Conservation (phyloP, 2,329 filamentous ascomycete species). For the Curvularia spicifera region DNA sequence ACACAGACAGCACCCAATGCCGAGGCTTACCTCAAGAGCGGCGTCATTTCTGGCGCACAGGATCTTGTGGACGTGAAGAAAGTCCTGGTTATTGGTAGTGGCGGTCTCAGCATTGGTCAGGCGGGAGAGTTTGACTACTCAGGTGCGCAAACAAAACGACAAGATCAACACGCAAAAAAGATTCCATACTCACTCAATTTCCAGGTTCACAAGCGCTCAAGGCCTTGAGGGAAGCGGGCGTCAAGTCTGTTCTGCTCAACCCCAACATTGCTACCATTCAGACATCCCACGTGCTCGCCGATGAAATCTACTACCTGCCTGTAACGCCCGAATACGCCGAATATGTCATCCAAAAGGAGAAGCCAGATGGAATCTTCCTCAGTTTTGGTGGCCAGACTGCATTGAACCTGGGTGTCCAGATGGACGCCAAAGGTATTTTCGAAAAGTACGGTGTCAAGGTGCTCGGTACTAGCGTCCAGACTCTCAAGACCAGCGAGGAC, state of each 20-base stretch:
- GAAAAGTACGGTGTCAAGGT: constrained; percentile 96
- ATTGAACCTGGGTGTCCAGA: constrained; percentile 94
- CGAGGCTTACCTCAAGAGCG: constrained; percentile 87
- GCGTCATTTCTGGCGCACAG: constrained; percentile 76
- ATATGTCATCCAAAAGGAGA: constrained; percentile 95
- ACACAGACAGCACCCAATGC: constrained; percentile 77
- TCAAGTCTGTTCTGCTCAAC: constrained; percentile 91
- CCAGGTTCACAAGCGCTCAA: constrained; percentile 94
- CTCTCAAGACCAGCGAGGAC: constrained; percentile 92
- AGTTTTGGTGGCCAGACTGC: constrained; percentile 98
- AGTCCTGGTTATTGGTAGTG: constrained; percentile 93
- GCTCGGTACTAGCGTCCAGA: constrained; percentile 91
- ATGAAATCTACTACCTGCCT: constrained; percentile 97
- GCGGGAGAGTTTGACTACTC: constrained; percentile 99
- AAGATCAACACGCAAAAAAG: background rate
- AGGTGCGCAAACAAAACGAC: constrained; percentile 60
- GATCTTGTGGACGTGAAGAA: constrained; percentile 92
- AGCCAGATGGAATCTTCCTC: constrained; percentile 95
- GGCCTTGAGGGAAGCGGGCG: constrained; percentile 92
- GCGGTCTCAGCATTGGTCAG: constrained; percentile 95
- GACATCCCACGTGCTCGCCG: constrained; percentile 92
- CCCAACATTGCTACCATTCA: constrained; percentile 99
- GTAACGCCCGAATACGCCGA: constrained; percentile 97
- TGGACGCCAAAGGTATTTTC: constrained; percentile 95
- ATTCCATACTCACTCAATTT: constrained; percentile 22